Percentiles rank a stretch among this genome's conserved stretches.
phyloP scores from a whole-genome alignment of 495 filamentous ascomycete species.

The Staphylotrichum tortipilum region DNA sequence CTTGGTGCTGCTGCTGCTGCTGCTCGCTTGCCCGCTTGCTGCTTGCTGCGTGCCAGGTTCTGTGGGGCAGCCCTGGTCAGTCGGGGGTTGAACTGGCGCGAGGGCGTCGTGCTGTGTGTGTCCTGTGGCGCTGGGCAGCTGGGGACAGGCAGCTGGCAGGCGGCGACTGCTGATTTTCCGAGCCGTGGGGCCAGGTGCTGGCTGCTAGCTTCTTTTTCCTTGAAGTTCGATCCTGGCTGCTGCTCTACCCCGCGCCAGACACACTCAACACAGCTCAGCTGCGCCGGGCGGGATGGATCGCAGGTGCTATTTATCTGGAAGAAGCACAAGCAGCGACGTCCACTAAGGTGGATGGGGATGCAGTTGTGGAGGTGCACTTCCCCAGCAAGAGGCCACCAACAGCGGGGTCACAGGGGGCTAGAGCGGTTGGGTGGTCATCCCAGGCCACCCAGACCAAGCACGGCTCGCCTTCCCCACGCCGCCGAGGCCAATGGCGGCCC shows the following conservation, averaged over 20 bases:
- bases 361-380: slow-evolving; percentile 6
- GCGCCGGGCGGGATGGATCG: slow-evolving; percentile 1
- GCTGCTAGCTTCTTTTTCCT: no score
- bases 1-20: no score
- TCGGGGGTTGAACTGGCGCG: no score
- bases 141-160: no score
- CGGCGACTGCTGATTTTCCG: neutral
- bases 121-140: neutral
- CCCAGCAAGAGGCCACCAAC: slow-evolving; percentile 19
- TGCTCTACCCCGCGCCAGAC: neutral
- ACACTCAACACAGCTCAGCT: neutral
- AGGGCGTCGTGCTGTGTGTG: no score
- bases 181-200: no score
- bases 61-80: no score
- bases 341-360: neutral
- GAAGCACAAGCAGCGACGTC: slow-evolving; percentile 8
- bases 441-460: slow-evolving; percentile 9
- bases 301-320: slow-evolving; percentile 10
- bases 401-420: slow-evolving; percentile 20
- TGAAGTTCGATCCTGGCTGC: no score
- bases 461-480: slow-evolving; percentile 25
- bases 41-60: no score
- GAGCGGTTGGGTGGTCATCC: slow-evolving; percentile 26
- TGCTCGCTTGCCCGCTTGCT: neutral
- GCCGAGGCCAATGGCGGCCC: slow-evolving; percentile 23